Conservation (phyloP, 2,329 filamentous ascomycete species). For the Lasiodiplodia citricola region DNA sequence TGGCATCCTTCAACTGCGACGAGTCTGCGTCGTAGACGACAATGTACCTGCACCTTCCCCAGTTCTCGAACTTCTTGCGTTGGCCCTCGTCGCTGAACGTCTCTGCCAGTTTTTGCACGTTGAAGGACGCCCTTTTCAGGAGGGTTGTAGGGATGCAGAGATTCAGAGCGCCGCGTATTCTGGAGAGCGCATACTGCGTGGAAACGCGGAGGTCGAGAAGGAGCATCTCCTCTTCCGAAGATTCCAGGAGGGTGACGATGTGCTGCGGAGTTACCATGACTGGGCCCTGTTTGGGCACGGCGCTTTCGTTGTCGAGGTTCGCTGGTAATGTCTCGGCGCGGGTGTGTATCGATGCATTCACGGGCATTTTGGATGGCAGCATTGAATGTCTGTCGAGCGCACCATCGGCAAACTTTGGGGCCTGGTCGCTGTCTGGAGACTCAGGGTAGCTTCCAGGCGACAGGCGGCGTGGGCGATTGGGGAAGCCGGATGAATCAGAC, state of each 20-base stretch:
- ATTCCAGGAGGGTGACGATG: constrained; percentile 55
- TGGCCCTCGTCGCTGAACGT: constrained; percentile 79
- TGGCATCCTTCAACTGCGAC: constrained; percentile 77
- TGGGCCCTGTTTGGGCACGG: constrained; percentile 34
- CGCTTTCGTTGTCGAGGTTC: constrained; percentile 33
- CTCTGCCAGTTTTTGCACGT: constrained; percentile 82
- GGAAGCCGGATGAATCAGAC: constrained; percentile 47
- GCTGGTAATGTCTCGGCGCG: constrained; percentile 56
- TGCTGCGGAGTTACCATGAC: constrained; percentile 55
- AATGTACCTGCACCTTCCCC: constrained; percentile 76
- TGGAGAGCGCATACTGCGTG: constrained; percentile 77
- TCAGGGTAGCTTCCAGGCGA: constrained; percentile 53
- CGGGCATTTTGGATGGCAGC: constrained; percentile 27
- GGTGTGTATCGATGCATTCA: constrained; percentile 32
- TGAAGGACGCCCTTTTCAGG: constrained; percentile 88
- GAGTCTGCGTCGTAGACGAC: constrained; percentile 87
- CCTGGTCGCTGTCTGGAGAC: constrained; percentile 35
- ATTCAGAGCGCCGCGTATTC: constrained; percentile 82
- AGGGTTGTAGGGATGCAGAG: constrained; percentile 94
- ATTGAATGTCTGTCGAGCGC: constrained; percentile 38
- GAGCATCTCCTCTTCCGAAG: constrained; percentile 61
- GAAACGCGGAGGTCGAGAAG: constrained; percentile 86
- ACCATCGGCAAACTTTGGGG: constrained; percentile 41
- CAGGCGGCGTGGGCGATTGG: constrained; percentile 50
- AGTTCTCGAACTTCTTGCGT: constrained; percentile 74